These are phyloP conservation scores for Collybiopsis confluens DNA, from an alignment of 768 basidiomycete genomes.

Conservation along the genomic window DNA sequence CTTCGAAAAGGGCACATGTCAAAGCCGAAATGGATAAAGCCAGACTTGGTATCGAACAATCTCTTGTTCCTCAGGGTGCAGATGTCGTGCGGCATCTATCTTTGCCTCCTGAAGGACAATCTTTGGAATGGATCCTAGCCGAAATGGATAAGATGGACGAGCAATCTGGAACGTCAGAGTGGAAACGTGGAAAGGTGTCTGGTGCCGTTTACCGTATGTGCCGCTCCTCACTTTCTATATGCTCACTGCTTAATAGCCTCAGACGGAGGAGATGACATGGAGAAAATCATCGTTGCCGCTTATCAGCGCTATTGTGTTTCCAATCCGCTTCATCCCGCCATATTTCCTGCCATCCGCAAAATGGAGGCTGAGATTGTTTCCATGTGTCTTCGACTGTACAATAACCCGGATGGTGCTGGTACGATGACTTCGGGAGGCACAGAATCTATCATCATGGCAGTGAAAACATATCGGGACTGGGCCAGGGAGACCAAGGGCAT, in stretches of 20 bases:
- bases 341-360: conserved; percentile 89
- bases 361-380: conserved; percentile 96
- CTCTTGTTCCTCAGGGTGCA: conserved; percentile 61
- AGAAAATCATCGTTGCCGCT: conserved; percentile 73
- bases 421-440: conserved; percentile 95
- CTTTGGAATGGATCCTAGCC: conserved; percentile 66
- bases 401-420: conserved; percentile 82
- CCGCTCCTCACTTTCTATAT: background rate
- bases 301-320: conserved; percentile 80
- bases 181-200: conserved; percentile 71
- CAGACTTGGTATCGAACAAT: conserved; percentile 58
- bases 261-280: conserved; percentile 84
- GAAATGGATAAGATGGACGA: conserved; percentile 86
- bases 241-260: background rate
- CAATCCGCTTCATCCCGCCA: conserved; percentile 89
- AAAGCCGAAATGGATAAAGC: conserved; percentile 61
- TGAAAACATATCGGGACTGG: conserved; percentile 95
- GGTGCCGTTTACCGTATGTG: conserved; percentile 83
- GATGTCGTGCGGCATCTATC: conserved; percentile 61
- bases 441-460: conserved; percentile 92
- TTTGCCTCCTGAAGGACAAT: conserved; percentile 61
- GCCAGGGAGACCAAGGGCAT: conserved; percentile 82
- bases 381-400: conserved; percentile 83
- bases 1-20: conserved; percentile 56
- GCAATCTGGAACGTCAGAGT: conserved; percentile 42